These are phyloP conservation scores for Phytophthora tentaculata DNA, from an alignment of 352 stramenopile genomes.

Conservation along the genomic window DNA sequence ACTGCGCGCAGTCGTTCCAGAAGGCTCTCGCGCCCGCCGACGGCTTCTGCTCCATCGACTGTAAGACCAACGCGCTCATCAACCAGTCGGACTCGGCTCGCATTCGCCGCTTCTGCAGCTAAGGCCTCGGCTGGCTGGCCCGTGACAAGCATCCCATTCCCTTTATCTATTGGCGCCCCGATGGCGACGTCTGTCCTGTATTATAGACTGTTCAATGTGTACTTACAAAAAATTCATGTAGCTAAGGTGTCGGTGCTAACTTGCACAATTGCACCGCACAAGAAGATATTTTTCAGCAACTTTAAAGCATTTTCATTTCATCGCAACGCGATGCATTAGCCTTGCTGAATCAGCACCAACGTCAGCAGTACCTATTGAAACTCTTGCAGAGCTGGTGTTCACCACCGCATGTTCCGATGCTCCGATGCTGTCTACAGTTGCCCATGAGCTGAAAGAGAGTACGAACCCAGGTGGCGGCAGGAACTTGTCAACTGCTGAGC, in stretches of 20 bases:
- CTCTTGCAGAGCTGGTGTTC: too few species aligned
- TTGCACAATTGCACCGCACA: slow-evolving; percentile 32
- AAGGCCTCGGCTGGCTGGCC: slow-evolving; percentile 7
- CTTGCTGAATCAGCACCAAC: too few species aligned
- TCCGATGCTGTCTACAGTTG: background rate
- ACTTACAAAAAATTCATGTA: slow-evolving; percentile 34
- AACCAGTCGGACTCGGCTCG: slow-evolving; percentile 73
- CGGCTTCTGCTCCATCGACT: slow-evolving; percentile 89
- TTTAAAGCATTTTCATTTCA: background rate
- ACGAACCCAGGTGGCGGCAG: background rate
- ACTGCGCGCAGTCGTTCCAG: slow-evolving; percentile 80
- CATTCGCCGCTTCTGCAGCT: slow-evolving; percentile 63
- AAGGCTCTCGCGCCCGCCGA: slow-evolving; percentile 61
- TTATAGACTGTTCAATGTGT: slow-evolving; percentile 42
- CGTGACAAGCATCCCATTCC: slow-evolving; percentile 2
- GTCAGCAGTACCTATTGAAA: too few species aligned
- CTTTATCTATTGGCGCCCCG: slow-evolving; percentile 43
- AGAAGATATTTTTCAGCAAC: slow-evolving; percentile 36
- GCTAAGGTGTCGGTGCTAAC: slow-evolving; percentile 30
- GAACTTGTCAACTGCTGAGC: slow-evolving; percentile 4
- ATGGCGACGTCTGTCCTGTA: slow-evolving; percentile 32
- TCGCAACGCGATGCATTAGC: too few species aligned
- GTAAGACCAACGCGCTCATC: slow-evolving; percentile 85
- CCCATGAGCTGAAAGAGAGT: background rate
- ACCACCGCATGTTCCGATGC: too few species aligned